Evolutionary conservation across 345 rosid genomes (phyloP).

Genomic region (Eucalyptus pauciflora): DNA sequence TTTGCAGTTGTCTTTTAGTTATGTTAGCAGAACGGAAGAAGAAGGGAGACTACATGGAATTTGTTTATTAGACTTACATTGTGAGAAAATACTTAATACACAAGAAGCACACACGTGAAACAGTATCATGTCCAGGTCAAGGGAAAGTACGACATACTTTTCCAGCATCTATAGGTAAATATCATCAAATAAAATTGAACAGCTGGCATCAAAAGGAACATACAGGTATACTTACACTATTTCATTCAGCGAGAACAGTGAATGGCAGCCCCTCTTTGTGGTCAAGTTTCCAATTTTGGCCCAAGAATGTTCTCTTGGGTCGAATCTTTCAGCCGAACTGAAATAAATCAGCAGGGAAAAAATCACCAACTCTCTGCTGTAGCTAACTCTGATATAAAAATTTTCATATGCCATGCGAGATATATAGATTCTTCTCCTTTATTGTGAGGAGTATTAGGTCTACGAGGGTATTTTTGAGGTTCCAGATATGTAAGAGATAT

Average conservation of each 20-base stretch:
- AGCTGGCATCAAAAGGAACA: neutral
- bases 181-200: neutral
- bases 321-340: slow-evolving; percentile 79
- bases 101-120: neutral
- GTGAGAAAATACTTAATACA: neutral
- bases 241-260: slow-evolving; percentile 52
- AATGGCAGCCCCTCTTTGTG: slow-evolving; percentile 51
- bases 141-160: neutral
- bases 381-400: neutral
- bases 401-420: neutral
- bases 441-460: neutral
- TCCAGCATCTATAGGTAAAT: neutral
- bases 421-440: neutral
- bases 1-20: neutral
- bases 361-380: neutral
- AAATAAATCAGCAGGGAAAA: neutral
- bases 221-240: slow-evolving; percentile 30
- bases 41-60: neutral
- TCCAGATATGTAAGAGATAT: neutral
- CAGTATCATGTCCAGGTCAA: neutral
- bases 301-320: slow-evolving; percentile 77
- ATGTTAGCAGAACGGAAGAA: neutral
- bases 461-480: neutral
- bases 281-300: slow-evolving; percentile 39
- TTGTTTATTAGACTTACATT: neutral